Conservation (phyloP, 768 basidiomycete genomes). For the Hydnomerulius pinastri region DNA sequence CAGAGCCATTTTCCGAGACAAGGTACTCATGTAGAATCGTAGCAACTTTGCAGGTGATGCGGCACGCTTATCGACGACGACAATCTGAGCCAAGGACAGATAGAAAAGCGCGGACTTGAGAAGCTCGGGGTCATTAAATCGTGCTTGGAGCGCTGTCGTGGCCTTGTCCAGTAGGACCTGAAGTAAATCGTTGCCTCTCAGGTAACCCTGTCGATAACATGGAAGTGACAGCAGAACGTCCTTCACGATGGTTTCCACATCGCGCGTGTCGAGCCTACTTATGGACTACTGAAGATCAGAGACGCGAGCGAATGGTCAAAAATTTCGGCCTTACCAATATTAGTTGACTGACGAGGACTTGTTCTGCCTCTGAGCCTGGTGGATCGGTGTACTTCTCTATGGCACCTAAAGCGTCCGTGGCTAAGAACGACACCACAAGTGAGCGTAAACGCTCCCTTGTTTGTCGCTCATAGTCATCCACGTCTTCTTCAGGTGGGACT, state of each 20-base stretch:
- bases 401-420: conserved; percentile 48
- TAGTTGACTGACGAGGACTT: conserved; percentile 47
- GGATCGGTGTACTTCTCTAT: conserved; percentile 47
- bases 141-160: conserved; percentile 31
- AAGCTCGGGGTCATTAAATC: conserved; percentile 30
- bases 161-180: conserved; percentile 41
- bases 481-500: conserved; percentile 46
- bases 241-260: conserved; percentile 51
- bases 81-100: conserved; percentile 46
- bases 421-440: conserved; percentile 62
- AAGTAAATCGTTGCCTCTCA: conserved; percentile 42
- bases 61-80: conserved; percentile 43
- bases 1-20: conserved; percentile 48
- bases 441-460: conserved; percentile 58
- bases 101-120: conserved; percentile 43
- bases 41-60: conserved; percentile 49
- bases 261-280: conserved; percentile 40
- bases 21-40: conserved; percentile 49
- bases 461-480: conserved; percentile 59
- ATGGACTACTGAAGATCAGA: conserved; percentile 45
- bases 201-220: conserved; percentile 39
- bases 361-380: conserved; percentile 47
- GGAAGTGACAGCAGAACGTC: conserved; percentile 54
- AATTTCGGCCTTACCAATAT: conserved; percentile 42
- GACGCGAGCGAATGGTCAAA: not conserved